Base-by-base conservation (phyloP, 306 rosid genomes). In the Gynostemma pentaphyllum region DNA sequence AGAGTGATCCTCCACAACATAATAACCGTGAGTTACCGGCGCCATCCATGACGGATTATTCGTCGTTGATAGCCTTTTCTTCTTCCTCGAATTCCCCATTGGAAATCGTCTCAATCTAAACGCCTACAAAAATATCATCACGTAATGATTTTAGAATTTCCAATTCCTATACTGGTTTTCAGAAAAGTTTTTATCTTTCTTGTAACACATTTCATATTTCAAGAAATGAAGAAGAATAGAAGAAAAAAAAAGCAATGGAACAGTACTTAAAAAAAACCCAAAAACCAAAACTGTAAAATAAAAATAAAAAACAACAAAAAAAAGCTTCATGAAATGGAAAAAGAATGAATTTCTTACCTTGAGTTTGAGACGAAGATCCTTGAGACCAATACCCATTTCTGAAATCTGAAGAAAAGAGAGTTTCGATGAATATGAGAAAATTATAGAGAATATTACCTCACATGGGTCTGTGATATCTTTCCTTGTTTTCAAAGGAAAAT, bases 21-120 rank as follows among this genome's bases (percentile, higher is more conserved):
- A 79, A 47, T 72, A 75, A 0, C 97, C 97, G 69, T 91, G 96
- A 22, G 84, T 73, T 30, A 91, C 75, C 61, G 97, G 95, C 68
- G 70, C 66, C 95, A 87, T 83, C 97, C 96, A 85, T 55, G 91
- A 80, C 9, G 79, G 74, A 50, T 16, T 24, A 18, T 79, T 81
- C 56, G 30, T 74, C 45, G 53, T 24, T 19, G 47, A 18, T 70
- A 46, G 4, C 68, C 77, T 74, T 74, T 67, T 77, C 52, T 73
- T 76, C n/a, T 73, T 62, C 46, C 67, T 67, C 3, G 71, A 67
- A 41, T 54, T 62, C 34, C 86, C 74, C 41, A 57, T 63, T 14
- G 75, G 41, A 22, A 78, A 62, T 1, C 75, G 49, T 64, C 71
- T 83, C 69, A 87, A 51, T 83, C 78, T 45, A 19, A 86, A 67